Evolutionary conservation across 202 grass and related monocot species (phyloP).

Genomic region (Panicum virgatum): DNA sequence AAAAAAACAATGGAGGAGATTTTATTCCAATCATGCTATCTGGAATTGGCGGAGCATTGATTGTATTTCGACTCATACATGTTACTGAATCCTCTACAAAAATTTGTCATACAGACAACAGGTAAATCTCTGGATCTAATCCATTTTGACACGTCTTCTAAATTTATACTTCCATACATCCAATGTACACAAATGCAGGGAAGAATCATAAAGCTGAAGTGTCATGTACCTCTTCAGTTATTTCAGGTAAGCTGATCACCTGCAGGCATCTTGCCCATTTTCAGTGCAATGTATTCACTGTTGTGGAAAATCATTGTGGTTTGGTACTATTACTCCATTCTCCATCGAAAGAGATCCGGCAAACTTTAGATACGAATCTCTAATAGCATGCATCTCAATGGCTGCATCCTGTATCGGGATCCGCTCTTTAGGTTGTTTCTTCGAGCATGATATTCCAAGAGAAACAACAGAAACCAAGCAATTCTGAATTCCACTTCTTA

Average conservation of each 20-base stretch:
- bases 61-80: background rate
- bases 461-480: constrained; percentile 1
- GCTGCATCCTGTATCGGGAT: constrained; percentile 14
- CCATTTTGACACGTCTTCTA: background rate
- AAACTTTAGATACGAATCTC: constrained; percentile 27
- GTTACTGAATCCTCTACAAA: background rate
- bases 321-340: background rate
- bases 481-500: background rate
- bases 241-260: background rate
- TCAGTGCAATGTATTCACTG: background rate
- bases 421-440: constrained; percentile 26
- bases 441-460: constrained; percentile 32
- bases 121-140: background rate
- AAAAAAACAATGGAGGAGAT: background rate
- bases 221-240: background rate
- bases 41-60: background rate
- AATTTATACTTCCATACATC: background rate
- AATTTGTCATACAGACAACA: background rate
- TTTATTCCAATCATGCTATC: background rate
- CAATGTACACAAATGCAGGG: background rate
- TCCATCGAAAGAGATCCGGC: background rate
- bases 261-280: background rate
- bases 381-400: constrained; percentile 24
- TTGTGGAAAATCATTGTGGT: background rate
- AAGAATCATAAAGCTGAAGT: background rate